A percentile compares a stretch with the other conserved stretches of the same genome.
These are phyloP conservation scores for Astrephomene gubernaculifera DNA, from an alignment of 139 green algal species.

Conservation along the genomic window DNA sequence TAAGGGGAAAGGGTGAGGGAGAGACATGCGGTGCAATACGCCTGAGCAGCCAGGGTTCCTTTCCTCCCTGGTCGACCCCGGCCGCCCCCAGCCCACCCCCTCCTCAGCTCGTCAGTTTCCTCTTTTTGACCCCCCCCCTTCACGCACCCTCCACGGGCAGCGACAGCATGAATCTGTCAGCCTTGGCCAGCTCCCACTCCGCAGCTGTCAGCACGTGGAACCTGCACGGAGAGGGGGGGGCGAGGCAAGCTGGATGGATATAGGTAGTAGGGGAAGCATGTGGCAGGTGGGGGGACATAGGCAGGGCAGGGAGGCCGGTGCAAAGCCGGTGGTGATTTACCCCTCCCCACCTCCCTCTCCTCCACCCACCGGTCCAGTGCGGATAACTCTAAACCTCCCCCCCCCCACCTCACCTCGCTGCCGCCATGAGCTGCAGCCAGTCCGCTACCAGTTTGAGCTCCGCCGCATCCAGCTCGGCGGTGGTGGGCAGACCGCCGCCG, in stretches of 20 bases:
- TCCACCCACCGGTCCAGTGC: no score
- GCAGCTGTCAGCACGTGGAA: constrained; percentile 70
- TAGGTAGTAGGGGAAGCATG: no score
- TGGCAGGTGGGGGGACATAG: no score
- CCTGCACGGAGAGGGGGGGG: no score
- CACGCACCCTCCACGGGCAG: constrained; percentile 66
- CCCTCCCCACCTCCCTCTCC: neutral
- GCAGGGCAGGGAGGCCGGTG: no score
- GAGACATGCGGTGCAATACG: no score
- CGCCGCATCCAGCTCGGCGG: constrained; percentile 60
- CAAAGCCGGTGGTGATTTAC: no score
- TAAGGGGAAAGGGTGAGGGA: neutral
- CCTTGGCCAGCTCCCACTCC: constrained; percentile 75
- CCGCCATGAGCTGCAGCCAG: constrained; percentile 72
- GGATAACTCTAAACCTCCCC: neutral
- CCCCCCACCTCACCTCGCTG: neutral
- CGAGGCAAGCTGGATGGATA: no score
- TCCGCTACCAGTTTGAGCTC: constrained; percentile 74
- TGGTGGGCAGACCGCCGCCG: constrained; percentile 6
- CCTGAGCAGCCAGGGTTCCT: no score
- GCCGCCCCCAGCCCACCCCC: no score
- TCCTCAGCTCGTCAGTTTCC: no score
- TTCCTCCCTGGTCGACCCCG: no score
- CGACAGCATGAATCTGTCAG: constrained; percentile 78
- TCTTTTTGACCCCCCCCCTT: neutral